Percentiles rank a stretch among this genome's conserved stretches.
Evolutionary conservation across 306 rosid species (phyloP).

Genomic region (Cyamopsis tetragonoloba): DNA sequence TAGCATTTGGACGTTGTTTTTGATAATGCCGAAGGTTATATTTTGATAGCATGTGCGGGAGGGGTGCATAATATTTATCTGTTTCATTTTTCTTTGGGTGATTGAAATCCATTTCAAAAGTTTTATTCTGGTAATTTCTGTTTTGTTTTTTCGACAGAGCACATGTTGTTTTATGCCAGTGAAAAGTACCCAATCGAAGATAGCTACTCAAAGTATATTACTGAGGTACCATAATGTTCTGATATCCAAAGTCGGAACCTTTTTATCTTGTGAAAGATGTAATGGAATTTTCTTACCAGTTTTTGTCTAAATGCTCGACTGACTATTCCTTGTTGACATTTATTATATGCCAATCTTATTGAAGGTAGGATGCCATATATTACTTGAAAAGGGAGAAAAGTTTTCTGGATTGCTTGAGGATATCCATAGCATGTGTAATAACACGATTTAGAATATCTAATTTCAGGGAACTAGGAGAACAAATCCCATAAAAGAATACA

Average conservation of each 20-base stretch:
- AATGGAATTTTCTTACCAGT: slow-evolving; percentile 2
- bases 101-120: neutral
- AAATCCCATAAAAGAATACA: neutral
- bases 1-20: neutral
- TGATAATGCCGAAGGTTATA: neutral
- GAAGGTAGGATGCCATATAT: neutral
- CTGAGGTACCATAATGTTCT: slow-evolving; percentile 52
- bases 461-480: slow-evolving; percentile 2
- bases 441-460: neutral
- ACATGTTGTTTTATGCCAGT: slow-evolving; percentile 98
- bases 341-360: neutral
- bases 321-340: neutral
- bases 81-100: neutral
- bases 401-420: neutral
- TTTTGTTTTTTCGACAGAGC: slow-evolving; percentile 62
- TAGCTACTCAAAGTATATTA: slow-evolving; percentile 85
- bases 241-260: neutral
- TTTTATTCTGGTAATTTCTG: slow-evolving; percentile 9
- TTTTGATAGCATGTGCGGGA: neutral
- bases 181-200: slow-evolving; percentile 91
- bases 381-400: neutral
- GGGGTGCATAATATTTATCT: neutral
- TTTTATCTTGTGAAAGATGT: neutral
- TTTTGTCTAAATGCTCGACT: neutral
- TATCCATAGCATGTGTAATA: neutral